phyloP scores from a whole-genome alignment of 2,329 filamentous ascomycete species.

The Parastagonospora avenae region DNA sequence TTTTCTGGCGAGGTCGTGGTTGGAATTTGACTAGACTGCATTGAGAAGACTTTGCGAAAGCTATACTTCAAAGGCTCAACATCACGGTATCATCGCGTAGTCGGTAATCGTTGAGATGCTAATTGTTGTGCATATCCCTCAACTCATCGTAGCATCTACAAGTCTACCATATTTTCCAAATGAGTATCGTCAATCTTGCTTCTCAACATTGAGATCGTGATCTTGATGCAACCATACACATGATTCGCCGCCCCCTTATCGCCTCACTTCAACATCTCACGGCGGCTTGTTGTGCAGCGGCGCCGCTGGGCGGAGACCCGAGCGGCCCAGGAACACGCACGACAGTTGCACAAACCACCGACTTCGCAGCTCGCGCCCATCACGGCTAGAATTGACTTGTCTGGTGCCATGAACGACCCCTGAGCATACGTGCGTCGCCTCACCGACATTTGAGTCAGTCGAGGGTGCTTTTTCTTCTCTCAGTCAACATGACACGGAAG shows the following conservation, averaged over 20 bases:
- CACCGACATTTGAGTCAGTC: slow-evolving; percentile 22
- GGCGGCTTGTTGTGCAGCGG: slow-evolving; percentile 10
- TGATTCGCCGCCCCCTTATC: slow-evolving; percentile 10
- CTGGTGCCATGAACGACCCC: slow-evolving; percentile 4
- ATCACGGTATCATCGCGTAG: background rate
- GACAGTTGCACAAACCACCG: slow-evolving; percentile 9
- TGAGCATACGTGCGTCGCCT: slow-evolving; percentile 12
- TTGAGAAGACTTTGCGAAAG: slow-evolving; percentile 20
- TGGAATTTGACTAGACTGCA: slow-evolving; percentile 5
- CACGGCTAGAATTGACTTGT: slow-evolving; percentile 2
- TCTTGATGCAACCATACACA: background rate
- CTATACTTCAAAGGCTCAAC: background rate
- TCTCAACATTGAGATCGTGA: background rate
- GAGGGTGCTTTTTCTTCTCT: no score
- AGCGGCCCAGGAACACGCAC: slow-evolving; percentile 14
- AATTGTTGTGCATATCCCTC: background rate
- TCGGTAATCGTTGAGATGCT: slow-evolving; percentile 1
- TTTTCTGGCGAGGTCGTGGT: slow-evolving; percentile 3
- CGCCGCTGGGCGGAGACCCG: slow-evolving; percentile 22
- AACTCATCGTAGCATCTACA: background rate
- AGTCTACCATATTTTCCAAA: background rate
- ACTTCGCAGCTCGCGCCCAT: slow-evolving; percentile 1
- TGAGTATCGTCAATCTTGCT: background rate
- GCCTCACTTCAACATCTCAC: slow-evolving; percentile 9
- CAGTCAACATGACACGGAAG: background rate